Evolutionary conservation across 768 basidiomycete genomes (phyloP).

Genomic region (Pleurotus tuoliensis): DNA sequence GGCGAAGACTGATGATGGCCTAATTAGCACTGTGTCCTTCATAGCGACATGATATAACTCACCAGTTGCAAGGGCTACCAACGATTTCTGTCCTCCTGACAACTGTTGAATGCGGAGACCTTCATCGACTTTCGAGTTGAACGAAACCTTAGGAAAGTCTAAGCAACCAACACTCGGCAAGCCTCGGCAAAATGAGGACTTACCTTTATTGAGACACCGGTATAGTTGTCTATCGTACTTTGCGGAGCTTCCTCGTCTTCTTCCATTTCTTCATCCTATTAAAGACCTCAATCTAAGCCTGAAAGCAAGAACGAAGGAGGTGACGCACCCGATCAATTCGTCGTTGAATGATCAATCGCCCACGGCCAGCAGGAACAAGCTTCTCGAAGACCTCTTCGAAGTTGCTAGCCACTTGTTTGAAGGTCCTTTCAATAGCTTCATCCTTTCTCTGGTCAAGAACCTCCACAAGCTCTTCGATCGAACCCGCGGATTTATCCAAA

Average conservation of each 20-base stretch:
- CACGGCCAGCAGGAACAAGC: conserved; percentile 90
- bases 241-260: conserved; percentile 77
- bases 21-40: neutral
- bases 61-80: conserved; percentile 95
- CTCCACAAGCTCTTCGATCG: conserved; percentile 90
- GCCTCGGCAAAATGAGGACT: neutral
- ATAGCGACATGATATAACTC: conserved; percentile 8
- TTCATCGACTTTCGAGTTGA: conserved; percentile 98
- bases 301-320: neutral
- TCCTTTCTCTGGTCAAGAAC: conserved; percentile 96
- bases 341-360: conserved; percentile 88
- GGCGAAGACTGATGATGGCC: conserved; percentile 69
- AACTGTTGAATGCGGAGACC: conserved; percentile 94
- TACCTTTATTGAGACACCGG: conserved; percentile 94
- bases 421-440: conserved; percentile 97
- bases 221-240: conserved; percentile 87
- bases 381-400: conserved; percentile 97
- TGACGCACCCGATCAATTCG: conserved; percentile 72
- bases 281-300: neutral
- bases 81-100: conserved; percentile 95
- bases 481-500: conserved; percentile 82
- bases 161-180: neutral
- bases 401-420: conserved; percentile 96
- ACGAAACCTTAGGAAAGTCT: conserved; percentile 70
- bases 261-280: conserved; percentile 67